phyloP scores from a whole-genome alignment of 176 grass and related monocot genomes.

The Puya raimondii region DNA sequence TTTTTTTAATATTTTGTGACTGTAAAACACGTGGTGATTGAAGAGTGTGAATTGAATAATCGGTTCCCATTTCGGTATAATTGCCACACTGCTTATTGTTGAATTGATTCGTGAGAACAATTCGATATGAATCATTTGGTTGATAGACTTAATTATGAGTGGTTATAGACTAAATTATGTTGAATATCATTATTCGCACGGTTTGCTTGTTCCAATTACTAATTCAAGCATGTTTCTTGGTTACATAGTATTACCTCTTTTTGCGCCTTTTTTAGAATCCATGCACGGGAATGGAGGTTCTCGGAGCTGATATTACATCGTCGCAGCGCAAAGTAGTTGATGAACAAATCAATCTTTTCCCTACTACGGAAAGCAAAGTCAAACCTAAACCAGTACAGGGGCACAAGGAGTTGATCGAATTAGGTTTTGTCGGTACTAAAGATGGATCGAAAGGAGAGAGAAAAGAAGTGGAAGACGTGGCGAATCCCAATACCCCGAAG shows the following conservation, averaged over 20 bases:
- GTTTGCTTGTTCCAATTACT: no score
- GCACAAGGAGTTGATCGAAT: constrained; percentile 35
- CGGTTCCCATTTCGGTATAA: no score
- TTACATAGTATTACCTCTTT: not conserved
- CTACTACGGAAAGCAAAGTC: constrained; percentile 60
- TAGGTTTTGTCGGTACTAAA: constrained; percentile 41
- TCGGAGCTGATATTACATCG: constrained; percentile 45
- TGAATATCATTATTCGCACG: no score
- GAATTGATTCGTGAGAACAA: no score
- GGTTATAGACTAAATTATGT: no score
- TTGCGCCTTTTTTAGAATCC: not conserved
- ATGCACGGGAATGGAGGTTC: constrained; percentile 73
- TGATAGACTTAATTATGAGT: no score
- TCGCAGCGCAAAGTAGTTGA: constrained; percentile 44
- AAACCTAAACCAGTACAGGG: constrained; percentile 31
- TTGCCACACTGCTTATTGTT: no score
- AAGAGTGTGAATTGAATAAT: no score
- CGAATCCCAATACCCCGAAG: constrained; percentile 35
- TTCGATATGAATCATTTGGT: no score
- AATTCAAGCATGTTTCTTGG: no score
- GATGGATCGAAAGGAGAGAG: constrained; percentile 28
- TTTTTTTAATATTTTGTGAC: no score
- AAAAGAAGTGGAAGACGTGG: constrained; percentile 26
- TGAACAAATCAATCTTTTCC: constrained; percentile 38
- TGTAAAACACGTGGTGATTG: no score